A percentile compares a stretch with the other conserved stretches of the same genome.
Conservation (phyloP, 495 filamentous ascomycete genomes). For the Penicillium egyptiacum region DNA sequence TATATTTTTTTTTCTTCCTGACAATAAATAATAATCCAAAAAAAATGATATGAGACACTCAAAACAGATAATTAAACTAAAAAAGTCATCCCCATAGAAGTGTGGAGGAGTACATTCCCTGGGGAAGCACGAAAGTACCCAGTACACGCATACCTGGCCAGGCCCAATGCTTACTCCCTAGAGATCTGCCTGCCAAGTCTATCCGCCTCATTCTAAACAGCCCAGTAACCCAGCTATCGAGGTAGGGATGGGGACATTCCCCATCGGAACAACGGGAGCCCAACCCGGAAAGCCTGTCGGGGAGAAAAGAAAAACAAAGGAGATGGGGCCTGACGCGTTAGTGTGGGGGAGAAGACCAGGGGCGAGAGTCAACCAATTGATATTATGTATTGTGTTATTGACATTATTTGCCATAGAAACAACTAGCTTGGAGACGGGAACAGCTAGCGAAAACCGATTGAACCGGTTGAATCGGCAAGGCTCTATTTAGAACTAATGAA, state of each 20-base stretch:
- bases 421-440: neutral
- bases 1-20: constrained; percentile 1
- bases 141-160: constrained; percentile 11
- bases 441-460: neutral
- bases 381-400: neutral
- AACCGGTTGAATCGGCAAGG: constrained; percentile 9
- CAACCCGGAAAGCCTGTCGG: constrained; percentile 12
- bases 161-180: constrained; percentile 5
- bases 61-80: constrained; percentile 1
- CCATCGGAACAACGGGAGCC: constrained; percentile 11
- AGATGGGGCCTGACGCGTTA: constrained; percentile 18
- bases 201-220: constrained; percentile 27
- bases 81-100: constrained; percentile 8
- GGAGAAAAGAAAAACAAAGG: constrained; percentile 5
- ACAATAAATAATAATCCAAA: neutral
- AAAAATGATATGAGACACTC: constrained; percentile 9
- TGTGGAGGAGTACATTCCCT: constrained; percentile 14
- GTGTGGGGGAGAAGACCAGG: constrained; percentile 15
- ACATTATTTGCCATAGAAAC: neutral
- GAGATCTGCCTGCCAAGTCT: constrained; percentile 20
- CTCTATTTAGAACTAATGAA: constrained; percentile 1
- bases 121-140: constrained; percentile 7
- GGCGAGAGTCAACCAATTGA: constrained; percentile 7
- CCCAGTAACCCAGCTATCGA: constrained; percentile 13
- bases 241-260: constrained; percentile 15